Percentiles rank a stretch among this genome's conserved stretches.
Evolutionary conservation across 352 stramenopile species (phyloP).

Genomic region (Phytophthora cactorum): DNA sequence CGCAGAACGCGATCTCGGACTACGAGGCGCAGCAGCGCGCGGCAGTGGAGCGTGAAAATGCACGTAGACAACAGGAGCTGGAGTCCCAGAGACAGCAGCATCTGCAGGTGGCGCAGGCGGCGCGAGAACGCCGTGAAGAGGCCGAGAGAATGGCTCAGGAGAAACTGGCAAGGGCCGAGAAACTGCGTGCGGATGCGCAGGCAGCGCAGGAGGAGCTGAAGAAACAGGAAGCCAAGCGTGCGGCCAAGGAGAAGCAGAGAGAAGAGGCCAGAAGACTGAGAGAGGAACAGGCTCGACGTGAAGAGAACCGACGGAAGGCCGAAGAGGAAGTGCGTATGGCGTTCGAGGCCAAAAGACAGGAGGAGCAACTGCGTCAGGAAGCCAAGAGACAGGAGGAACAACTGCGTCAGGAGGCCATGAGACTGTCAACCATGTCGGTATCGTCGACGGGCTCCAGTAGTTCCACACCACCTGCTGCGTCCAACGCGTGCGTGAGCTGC

Average conservation of each 20-base stretch:
- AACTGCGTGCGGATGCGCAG: conserved; percentile 57
- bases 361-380: conserved; percentile 61
- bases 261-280: conserved; percentile 59
- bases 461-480: conserved; percentile 6
- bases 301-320: conserved; percentile 62
- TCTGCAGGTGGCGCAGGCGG: conserved; percentile 59
- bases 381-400: conserved; percentile 70
- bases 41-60: conserved; percentile 64
- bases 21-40: conserved; percentile 70
- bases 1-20: conserved; percentile 63
- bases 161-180: conserved; percentile 61
- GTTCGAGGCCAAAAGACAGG: conserved; percentile 72
- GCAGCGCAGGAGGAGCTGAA: conserved; percentile 65
- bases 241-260: conserved; percentile 46
- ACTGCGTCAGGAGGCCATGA: conserved; percentile 53
- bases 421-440: conserved; percentile 46
- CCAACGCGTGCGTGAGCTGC: conserved; percentile 35
- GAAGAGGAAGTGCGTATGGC: conserved; percentile 64
- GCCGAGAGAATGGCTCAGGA: conserved; percentile 62
- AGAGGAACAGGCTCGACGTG: conserved; percentile 64
- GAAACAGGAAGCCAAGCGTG: conserved; percentile 58
- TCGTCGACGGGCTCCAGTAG: conserved; percentile 16
- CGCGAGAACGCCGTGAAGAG: conserved; percentile 57
- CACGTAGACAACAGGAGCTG: conserved; percentile 65
- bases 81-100: conserved; percentile 67